phyloP scores from a whole-genome alignment of 805 yeast species.

The Candida vaughaniae region DNA sequence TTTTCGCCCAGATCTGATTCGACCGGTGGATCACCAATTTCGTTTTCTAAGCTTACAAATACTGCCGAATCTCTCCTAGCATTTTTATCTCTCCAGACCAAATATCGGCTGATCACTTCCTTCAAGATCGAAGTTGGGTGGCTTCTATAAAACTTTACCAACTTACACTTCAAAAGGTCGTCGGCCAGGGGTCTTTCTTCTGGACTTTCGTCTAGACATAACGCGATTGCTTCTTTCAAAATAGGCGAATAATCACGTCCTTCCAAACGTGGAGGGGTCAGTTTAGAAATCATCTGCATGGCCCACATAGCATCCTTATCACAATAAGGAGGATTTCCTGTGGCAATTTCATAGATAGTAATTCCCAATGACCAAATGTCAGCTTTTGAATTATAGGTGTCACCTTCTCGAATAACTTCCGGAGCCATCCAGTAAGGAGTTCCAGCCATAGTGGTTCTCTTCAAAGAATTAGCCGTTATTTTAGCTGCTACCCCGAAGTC shows the following conservation, averaged over 20 bases:
- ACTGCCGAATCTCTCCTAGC: conserved; percentile 41
- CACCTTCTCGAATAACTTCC: conserved; percentile 91
- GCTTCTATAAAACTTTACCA: conserved; percentile 62
- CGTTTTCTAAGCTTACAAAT: conserved; percentile 26
- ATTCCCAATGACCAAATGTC: conserved; percentile 98
- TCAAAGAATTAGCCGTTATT: conserved; percentile 66
- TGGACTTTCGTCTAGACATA: conserved; percentile 92
- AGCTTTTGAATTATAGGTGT: conserved; percentile 82
- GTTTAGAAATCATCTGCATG: conserved; percentile 88
- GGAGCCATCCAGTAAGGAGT: conserved; percentile 99
- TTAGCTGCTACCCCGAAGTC: conserved; percentile 99
- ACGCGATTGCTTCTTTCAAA: conserved; percentile 84
- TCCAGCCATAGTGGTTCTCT: conserved; percentile 93
- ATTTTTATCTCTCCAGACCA: conserved; percentile 69
- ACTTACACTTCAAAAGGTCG: conserved; percentile 71
- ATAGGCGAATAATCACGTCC: conserved; percentile 77
- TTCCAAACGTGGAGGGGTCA: conserved; percentile 92
- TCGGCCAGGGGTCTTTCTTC: conserved; percentile 86
- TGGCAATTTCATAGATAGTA: conserved; percentile 89
- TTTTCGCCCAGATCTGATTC: conserved; percentile 10
- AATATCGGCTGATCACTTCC: conserved; percentile 72
- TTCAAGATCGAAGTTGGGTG: conserved; percentile 60
- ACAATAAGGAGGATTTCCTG: conserved; percentile 97
- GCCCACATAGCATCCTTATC: conserved; percentile 95
- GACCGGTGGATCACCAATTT: conserved; percentile 14